phyloP scores from a whole-genome alignment of 495 filamentous ascomycete genomes.

The Neurospora sp. region DNA sequence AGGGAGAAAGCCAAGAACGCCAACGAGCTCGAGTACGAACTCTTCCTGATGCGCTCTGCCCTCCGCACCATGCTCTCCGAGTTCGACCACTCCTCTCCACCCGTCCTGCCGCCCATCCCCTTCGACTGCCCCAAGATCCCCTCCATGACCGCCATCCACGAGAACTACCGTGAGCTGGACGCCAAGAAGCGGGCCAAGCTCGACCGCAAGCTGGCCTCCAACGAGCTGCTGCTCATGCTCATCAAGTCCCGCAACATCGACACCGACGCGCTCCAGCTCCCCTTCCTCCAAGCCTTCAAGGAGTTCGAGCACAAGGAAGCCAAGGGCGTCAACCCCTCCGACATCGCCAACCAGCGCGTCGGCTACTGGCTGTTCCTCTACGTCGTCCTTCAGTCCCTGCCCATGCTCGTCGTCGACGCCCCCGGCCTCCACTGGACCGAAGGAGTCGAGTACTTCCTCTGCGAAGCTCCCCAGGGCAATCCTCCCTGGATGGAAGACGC shows the following conservation, averaged over 20 bases:
- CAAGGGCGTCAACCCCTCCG: constrained; percentile 57
- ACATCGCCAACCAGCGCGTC: constrained; percentile 65
- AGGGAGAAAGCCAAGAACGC: background rate
- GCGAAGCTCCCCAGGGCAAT: constrained; percentile 71
- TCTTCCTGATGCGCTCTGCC: constrained; percentile 34
- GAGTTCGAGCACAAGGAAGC: constrained; percentile 72
- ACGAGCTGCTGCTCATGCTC: constrained; percentile 65
- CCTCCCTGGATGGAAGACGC: constrained; percentile 77
- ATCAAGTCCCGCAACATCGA: constrained; percentile 71
- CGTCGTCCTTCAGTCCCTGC: constrained; percentile 78
- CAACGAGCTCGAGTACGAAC: constrained; percentile 13
- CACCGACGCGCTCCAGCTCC: constrained; percentile 39
- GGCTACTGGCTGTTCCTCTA: constrained; percentile 96
- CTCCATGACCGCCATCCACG: constrained; percentile 48
- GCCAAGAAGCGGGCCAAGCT: constrained; percentile 62
- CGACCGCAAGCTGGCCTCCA: constrained; percentile 56
- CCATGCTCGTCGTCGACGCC: constrained; percentile 82
- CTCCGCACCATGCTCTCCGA: constrained; percentile 71
- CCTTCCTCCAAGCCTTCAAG: constrained; percentile 71
- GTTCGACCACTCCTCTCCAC: constrained; percentile 78
- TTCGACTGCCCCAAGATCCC: constrained; percentile 82
- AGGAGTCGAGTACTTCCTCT: constrained; percentile 94
- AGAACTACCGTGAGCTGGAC: constrained; percentile 50
- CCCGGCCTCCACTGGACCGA: constrained; percentile 66
- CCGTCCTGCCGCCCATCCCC: constrained; percentile 82